Evolutionary conservation across 148 eudicot species (phyloP).

Genomic region (Rhododendron ferrugineum): DNA sequence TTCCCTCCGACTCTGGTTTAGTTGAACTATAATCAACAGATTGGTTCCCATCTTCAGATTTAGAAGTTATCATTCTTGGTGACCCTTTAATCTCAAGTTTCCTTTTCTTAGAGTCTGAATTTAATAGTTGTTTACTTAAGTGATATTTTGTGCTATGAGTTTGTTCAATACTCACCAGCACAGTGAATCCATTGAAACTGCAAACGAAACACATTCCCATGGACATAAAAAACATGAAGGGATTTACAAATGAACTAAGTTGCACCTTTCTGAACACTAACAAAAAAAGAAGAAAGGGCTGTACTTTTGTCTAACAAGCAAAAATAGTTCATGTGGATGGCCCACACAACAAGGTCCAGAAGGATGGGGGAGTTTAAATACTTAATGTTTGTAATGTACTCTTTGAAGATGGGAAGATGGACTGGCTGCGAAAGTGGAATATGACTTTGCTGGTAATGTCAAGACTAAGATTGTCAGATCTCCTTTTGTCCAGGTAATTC

Average conservation of each 20-base stretch:
- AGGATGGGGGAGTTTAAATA: not conserved
- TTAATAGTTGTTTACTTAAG: not conserved
- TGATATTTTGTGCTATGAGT: not conserved
- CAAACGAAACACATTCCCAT: not conserved
- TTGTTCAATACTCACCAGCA: not conserved
- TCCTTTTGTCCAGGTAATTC: constrained; percentile 89
- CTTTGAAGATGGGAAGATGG: constrained; percentile 90
- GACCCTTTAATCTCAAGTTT: not conserved
- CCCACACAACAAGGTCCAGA: not conserved
- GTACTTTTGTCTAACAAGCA: too few relatives aligned
- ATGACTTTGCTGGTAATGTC: constrained; percentile 69
- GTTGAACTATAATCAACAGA: not conserved
- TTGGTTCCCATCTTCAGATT: not conserved
- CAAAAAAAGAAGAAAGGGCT: not conserved
- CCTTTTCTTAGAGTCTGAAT: not conserved
- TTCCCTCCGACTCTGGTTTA: not conserved
- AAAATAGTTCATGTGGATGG: not conserved
- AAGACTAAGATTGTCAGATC: constrained; percentile 73
- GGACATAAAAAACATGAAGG: not conserved
- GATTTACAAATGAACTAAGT: not conserved
- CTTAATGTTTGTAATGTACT: not conserved
- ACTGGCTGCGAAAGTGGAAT: constrained; percentile 47
- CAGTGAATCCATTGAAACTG: not conserved
- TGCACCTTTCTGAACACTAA: not conserved
- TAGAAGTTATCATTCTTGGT: not conserved